Evolutionary conservation across 225 moss, liverwort and hornwort species (phyloP).

Genomic region (Pseudoscleropodium purum): DNA sequence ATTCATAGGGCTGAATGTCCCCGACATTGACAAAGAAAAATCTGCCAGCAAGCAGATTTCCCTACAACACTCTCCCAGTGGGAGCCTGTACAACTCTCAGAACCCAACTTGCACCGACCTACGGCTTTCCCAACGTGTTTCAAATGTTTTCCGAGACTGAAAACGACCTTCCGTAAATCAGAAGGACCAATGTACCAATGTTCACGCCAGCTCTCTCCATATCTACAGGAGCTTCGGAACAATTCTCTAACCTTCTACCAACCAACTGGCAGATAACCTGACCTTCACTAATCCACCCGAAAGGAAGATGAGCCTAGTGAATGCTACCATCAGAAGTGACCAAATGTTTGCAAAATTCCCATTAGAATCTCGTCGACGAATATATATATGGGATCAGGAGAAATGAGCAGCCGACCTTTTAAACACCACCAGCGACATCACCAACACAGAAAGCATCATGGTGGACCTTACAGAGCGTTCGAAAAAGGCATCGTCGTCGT

Average conservation of each 20-base stretch:
- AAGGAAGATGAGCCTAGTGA: not conserved
- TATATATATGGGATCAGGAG: conserved; percentile 23
- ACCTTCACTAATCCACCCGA: not conserved
- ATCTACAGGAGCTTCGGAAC: conserved; percentile 29
- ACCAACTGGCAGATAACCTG: not conserved
- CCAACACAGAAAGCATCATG: conserved; percentile 76
- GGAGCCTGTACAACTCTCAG: conserved; percentile 3
- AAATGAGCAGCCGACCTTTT: conserved; percentile 50
- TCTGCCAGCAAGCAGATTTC: not conserved
- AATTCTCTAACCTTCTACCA: conserved; percentile 6
- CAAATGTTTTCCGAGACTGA: not conserved
- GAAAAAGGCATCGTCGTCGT: conserved; percentile 44
- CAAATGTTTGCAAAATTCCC: conserved; percentile 13
- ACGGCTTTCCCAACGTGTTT: not conserved
- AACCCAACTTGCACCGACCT: not conserved
- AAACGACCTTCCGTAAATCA: not conserved
- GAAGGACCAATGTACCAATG: conserved; percentile 4
- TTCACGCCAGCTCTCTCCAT: conserved; percentile 14
- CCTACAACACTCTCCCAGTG: not conserved
- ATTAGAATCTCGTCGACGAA: conserved; percentile 57
- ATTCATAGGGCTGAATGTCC: conserved; percentile 1
- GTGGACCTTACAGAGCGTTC: conserved; percentile 71
- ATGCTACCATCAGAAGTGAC: conserved; percentile 9
- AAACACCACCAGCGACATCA: conserved; percentile 74
- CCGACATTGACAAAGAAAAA: not conserved